Evolutionary conservation across 2,329 filamentous ascomycete genomes (phyloP), one percentile per base, ranked within the genome.

Genomic region (Nakataea oryzae): DNA sequence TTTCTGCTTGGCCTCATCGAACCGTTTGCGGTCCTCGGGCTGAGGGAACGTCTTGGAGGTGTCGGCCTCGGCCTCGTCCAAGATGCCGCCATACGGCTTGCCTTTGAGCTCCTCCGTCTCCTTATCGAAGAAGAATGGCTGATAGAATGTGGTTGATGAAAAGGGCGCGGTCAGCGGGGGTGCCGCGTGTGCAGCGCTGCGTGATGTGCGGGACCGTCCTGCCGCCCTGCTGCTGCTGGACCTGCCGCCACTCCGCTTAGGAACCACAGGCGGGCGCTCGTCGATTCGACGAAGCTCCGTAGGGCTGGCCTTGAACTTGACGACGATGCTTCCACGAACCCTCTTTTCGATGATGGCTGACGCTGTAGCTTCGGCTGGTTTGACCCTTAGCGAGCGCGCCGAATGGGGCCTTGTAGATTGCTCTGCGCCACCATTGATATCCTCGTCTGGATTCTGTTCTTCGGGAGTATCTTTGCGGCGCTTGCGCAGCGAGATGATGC

Each of bases 31-130:
- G 72, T 99, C 95, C 61, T 87, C 84, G 57, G 87, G 82, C 41
- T 86, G 83, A 0, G 95, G 95, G 54, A 96, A 81, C 0, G 95
- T 97, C 69, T 90, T 90, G 2, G 89, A 87, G 0, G 95, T 99
- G 70, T 97, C 93, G 1, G 93, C 93, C 72, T 99, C 93, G 0
- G 82, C 81, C 73, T 97, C 93, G 0, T 85, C 90, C 30, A 99
- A 79, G 60, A 99, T 96, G 1, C 95, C 95, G 30, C 95, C 95
- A 67, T 97, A 99, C 0, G 95, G 95, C 72, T 96, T 97, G 59
- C 89, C 89, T 72, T 96, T 96, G 54, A 86, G 79, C 69, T 97
- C 93, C 64, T 97, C 93, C 24, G 86, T 86, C 68, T 97, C 93
- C 66, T 90, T 90, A 67, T 97, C 93, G 64, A 89, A 89, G 66